A percentile compares a stretch with the other conserved stretches of the same genome.
These are phyloP conservation scores for Scleromitrula shiraiana DNA, from an alignment of 2,329 filamentous ascomycete species.

Conservation along the genomic window DNA sequence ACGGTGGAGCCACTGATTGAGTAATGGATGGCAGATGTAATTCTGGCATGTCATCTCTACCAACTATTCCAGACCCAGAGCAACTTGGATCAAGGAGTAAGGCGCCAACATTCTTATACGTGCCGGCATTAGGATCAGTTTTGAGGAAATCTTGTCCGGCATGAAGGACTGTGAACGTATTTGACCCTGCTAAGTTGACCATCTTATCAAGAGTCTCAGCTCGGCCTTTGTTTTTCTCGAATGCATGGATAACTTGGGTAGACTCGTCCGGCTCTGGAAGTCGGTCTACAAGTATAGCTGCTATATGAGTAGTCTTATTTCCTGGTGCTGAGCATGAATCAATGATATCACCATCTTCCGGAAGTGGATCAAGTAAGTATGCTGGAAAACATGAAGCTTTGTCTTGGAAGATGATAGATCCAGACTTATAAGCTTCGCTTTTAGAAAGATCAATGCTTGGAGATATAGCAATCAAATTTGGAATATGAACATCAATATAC, in stretches of 20 bases:
- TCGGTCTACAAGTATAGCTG: constrained; percentile 54
- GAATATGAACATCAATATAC: constrained; percentile 72
- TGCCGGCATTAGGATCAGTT: constrained; percentile 54
- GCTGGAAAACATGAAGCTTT: constrained; percentile 97
- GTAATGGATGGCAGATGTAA: constrained; percentile 47
- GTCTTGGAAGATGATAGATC: constrained; percentile 84
- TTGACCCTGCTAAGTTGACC: constrained; percentile 69
- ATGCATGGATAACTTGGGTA: constrained; percentile 58
- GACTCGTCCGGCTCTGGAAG: constrained; percentile 26
- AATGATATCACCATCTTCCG: constrained; percentile 67
- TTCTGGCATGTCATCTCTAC: constrained; percentile 69
- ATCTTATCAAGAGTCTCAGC: constrained; percentile 76
- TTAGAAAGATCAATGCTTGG: constrained; percentile 64
- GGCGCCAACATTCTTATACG: constrained; percentile 64
- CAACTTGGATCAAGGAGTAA: constrained; percentile 90
- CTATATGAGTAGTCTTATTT: constrained; percentile 94
- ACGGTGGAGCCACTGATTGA: constrained; percentile 21
- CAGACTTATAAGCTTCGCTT: constrained; percentile 63
- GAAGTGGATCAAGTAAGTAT: constrained; percentile 65
- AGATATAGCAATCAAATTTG: constrained; percentile 73
- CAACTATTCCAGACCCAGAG: constrained; percentile 90
- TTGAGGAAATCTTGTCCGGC: constrained; percentile 75
- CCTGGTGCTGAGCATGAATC: constrained; percentile 92
- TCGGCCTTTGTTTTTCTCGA: constrained; percentile 66
- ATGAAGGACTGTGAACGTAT: constrained; percentile 57